Evolutionary conservation across 1,284 basidiomycete genomes (phyloP), one percentile per base, ranked within the genome.

Genomic region (Kwoniella shivajii): DNA sequence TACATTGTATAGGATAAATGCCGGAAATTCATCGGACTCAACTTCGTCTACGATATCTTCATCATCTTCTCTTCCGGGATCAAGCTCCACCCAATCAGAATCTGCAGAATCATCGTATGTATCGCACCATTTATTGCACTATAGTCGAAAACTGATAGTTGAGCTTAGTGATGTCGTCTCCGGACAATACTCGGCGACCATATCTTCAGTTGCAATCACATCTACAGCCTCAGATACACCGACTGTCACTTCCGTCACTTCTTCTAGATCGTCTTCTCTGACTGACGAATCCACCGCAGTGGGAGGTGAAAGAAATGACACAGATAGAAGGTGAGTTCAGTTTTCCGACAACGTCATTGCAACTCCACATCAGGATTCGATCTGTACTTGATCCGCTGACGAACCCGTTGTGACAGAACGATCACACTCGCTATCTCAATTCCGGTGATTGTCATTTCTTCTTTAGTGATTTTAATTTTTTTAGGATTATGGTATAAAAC

Each of bases 361-460:
- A n/a, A n/a, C n/a, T n/a, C n/a, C n/a, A n/a, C n/a, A n/a, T n/a
- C n/a, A n/a, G 6, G 34, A 16, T 31, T 20, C 30, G 10, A 9
- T 46, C 13, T 18, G 22, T 20, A 7, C 10, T 6, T 42, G 20
- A 6, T 34, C 1, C 4, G 14, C 36, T 26, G 34, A 42, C 11
- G n/a, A 24, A 18, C 26, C 14, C 9, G 22, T 10, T 57, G 24
- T 5, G 16, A 18, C 49, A 71, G 65, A 38, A 67, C 59, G 2
- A 69, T 64, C 4, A 56, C 56, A 4, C 49, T 71, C 2, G 69
- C 67, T 4, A 63, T 71, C 2, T 67, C 66, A 11, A 59, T 63
- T 7, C 63, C 68, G 0, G 60, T 71, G 14, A 68, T 71, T 34
- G 68, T 62, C n/a, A 44, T 71, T 6, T 67, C 67, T 11, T 50